Conservation (phyloP, 495 filamentous ascomycete genomes). For the Xylaria nigripes region DNA sequence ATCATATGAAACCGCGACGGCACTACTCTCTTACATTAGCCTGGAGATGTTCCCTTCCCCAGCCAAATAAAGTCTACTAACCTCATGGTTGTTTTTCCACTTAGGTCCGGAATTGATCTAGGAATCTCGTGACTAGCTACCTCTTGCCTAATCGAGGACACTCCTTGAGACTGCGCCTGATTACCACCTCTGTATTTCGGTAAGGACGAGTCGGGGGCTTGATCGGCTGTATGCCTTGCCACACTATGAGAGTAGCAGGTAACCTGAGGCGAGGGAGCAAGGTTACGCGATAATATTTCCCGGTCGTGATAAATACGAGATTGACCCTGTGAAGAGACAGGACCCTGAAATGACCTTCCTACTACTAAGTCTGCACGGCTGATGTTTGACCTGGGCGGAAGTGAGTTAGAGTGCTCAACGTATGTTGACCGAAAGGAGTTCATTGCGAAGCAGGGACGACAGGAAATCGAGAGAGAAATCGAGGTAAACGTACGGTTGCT, state of each 20-base stretch:
- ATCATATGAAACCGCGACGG: constrained; percentile 40
- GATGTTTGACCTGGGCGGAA: constrained; percentile 34
- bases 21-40: constrained; percentile 23
- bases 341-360: constrained; percentile 26
- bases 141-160: constrained; percentile 4
- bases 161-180: constrained; percentile 17
- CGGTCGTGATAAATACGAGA: constrained; percentile 23
- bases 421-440: constrained; percentile 24
- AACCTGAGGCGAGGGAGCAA: constrained; percentile 16
- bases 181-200: constrained; percentile 16
- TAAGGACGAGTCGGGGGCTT: constrained; percentile 17
- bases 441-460: constrained; percentile 23
- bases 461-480: constrained; percentile 6
- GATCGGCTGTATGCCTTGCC: constrained; percentile 11
- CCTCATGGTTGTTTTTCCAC: constrained; percentile 35
- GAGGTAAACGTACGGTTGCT: constrained; percentile 15
- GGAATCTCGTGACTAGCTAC: constrained; percentile 29
- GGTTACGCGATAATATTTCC: constrained; percentile 24
- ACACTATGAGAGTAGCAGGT: constrained; percentile 17
- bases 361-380: constrained; percentile 30
- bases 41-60: neutral
- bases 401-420: constrained; percentile 38
- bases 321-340: constrained; percentile 26
- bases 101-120: constrained; percentile 21
- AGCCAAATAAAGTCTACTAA: constrained; percentile 13